Conservation (phyloP, 805 yeast species). For the Wickerhamomyces strasburgensis region DNA sequence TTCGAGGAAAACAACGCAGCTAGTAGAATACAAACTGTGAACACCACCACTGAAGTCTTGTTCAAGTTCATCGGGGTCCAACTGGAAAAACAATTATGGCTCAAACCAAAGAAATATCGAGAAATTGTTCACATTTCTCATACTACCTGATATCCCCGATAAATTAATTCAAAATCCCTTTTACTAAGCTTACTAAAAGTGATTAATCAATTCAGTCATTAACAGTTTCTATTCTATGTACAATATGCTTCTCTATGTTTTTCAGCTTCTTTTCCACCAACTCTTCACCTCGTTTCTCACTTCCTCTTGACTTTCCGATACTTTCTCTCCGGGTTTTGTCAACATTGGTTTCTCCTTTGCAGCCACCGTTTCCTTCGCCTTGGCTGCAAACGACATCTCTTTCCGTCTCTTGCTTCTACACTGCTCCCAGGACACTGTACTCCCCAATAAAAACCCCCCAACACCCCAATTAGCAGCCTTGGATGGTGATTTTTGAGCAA, state of each 20-base stretch:
- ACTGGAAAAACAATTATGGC: not conserved
- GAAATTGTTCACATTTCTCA: no score
- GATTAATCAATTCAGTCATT: no score
- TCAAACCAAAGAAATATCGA: no score
- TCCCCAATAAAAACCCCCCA: constrained; percentile 74
- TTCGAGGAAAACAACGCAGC: constrained; percentile 17
- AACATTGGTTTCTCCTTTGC: constrained; percentile 34
- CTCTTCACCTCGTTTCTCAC: constrained; percentile 24
- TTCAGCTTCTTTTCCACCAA: constrained; percentile 23
- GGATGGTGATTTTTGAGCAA: constrained; percentile 57
- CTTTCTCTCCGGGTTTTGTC: constrained; percentile 21
- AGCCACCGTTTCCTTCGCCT: constrained; percentile 53
- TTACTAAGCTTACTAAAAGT: constrained; percentile 7
- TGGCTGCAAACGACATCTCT: constrained; percentile 59
- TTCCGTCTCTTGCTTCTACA: constrained; percentile 70
- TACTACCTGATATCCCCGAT: not conserved
- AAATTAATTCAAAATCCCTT: not conserved
- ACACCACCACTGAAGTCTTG: no score
- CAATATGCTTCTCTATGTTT: no score
- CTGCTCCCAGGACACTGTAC: constrained; percentile 88
- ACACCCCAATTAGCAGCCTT: constrained; percentile 78
- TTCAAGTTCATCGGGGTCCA: no score
- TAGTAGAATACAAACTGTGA: not conserved
- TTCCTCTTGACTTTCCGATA: constrained; percentile 21
- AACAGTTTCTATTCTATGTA: not conserved